phyloP scores from a whole-genome alignment of 106 monocot genomes.

The Apostasia ramifera region DNA sequence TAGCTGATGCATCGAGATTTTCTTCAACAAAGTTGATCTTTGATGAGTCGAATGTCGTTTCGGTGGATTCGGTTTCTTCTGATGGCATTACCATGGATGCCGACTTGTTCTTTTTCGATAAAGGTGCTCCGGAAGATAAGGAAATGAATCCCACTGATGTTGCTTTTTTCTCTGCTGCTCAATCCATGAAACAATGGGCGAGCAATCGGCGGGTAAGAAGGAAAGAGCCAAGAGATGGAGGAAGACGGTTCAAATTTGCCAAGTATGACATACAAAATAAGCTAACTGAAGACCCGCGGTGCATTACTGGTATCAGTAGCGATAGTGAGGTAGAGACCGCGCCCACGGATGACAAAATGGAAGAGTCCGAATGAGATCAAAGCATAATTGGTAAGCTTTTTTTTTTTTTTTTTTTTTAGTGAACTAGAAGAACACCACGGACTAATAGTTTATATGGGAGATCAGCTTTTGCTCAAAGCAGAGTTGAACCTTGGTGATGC shows the following conservation, averaged over 20 bases:
- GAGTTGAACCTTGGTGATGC: no score
- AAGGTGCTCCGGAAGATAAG: slow-evolving; percentile 18
- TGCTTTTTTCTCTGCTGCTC: slow-evolving; percentile 48
- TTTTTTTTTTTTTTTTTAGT: no score
- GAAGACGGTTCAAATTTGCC: slow-evolving; percentile 21
- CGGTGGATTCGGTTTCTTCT: slow-evolving; percentile 5
- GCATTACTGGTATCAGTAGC: slow-evolving; percentile 17
- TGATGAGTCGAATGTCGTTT: slow-evolving; percentile 24
- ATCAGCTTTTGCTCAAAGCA: no score
- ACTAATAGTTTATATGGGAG: no score
- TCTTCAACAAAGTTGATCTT: slow-evolving; percentile 17
- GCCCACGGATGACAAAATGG: slow-evolving; percentile 47
- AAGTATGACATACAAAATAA: slow-evolving; percentile 30
- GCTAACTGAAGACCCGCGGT: slow-evolving; percentile 12
- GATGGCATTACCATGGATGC: slow-evolving; percentile 22
- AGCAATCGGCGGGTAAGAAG: slow-evolving; percentile 33
- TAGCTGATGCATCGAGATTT: slow-evolving; percentile 23
- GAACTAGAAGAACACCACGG: no score
- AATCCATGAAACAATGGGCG: slow-evolving; percentile 24
- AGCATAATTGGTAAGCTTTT: neutral
- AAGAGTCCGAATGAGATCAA: slow-evolving; percentile 18
- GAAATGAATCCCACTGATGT: slow-evolving; percentile 38
- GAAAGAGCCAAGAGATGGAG: slow-evolving; percentile 27
- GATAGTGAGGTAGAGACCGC: slow-evolving; percentile 57
- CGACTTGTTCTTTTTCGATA: slow-evolving; percentile 59